These are phyloP conservation scores for Colletotrichum karsti DNA, from an alignment of 2,329 filamentous ascomycete genomes.

Conservation along the genomic window DNA sequence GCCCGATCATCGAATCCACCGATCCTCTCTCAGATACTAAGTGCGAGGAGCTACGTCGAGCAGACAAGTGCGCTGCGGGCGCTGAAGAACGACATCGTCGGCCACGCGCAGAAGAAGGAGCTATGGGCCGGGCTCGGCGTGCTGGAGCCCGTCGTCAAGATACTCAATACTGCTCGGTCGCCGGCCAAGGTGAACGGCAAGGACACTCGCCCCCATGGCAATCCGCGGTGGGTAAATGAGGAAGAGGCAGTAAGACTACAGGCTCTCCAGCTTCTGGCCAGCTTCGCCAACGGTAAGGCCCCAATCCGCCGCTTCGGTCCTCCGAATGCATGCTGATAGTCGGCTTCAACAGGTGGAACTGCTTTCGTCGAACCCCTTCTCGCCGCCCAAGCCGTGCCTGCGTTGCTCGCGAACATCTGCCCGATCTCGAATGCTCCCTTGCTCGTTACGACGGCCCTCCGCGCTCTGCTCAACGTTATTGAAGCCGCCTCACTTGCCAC, in stretches of 20 bases:
- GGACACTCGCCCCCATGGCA: slow-evolving; percentile 41
- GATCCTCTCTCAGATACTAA: slow-evolving; percentile 65
- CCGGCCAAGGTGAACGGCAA: slow-evolving; percentile 47
- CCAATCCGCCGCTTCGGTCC: neutral
- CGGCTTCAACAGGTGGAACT: slow-evolving; percentile 70
- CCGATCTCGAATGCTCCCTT: slow-evolving; percentile 70
- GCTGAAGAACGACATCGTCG: slow-evolving; percentile 90
- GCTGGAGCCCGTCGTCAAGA: slow-evolving; percentile 64
- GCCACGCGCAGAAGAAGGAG: slow-evolving; percentile 88
- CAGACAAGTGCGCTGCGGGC: slow-evolving; percentile 70
- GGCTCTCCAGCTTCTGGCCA: slow-evolving; percentile 84
- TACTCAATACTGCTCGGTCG: slow-evolving; percentile 47
- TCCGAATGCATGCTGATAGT: neutral
- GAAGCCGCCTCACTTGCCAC: slow-evolving; percentile 68
- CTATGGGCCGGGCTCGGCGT: slow-evolving; percentile 77
- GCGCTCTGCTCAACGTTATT: slow-evolving; percentile 76
- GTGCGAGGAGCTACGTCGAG: slow-evolving; percentile 59
- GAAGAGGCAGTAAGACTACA: slow-evolving; percentile 78
- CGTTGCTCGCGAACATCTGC: slow-evolving; percentile 76
- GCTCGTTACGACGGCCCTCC: slow-evolving; percentile 77
- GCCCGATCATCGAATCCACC: slow-evolving; percentile 60
- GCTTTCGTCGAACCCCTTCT: slow-evolving; percentile 80
- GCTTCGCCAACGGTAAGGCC: slow-evolving; percentile 80
- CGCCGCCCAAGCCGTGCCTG: slow-evolving; percentile 71
- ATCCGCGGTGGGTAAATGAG: slow-evolving; percentile 52